phyloP scores from a whole-genome alignment of 371 early-diverging fungal genomes.

The Apophysomyces elegans region DNA sequence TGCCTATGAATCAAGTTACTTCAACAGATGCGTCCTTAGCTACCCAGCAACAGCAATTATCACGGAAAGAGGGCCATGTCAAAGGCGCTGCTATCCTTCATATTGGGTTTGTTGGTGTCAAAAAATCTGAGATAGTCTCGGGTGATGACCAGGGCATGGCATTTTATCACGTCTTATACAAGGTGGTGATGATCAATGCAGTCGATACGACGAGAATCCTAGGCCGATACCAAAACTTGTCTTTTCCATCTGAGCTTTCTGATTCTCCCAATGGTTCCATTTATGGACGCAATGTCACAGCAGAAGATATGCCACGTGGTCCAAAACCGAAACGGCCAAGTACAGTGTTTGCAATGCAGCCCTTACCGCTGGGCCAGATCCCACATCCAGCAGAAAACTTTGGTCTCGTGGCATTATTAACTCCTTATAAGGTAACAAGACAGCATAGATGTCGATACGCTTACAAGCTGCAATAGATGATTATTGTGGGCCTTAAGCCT shows the following conservation, averaged over 20 bases:
- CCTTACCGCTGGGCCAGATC: constrained; percentile 66
- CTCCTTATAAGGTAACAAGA: constrained; percentile 68
- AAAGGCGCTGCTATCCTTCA: constrained; percentile 72
- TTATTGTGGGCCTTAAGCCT: constrained; percentile 77
- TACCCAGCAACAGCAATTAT: constrained; percentile 38
- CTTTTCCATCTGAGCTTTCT: constrained; percentile 33
- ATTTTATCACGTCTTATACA: constrained; percentile 73
- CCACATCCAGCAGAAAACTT: constrained; percentile 69
- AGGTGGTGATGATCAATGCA: constrained; percentile 71
- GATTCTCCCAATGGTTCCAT: constrained; percentile 14
- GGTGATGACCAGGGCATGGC: constrained; percentile 79
- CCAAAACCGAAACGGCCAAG: constrained; percentile 46
- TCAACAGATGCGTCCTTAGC: constrained; percentile 20
- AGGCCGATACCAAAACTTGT: constrained; percentile 65
- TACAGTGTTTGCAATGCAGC: constrained; percentile 74
- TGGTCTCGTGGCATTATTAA: constrained; percentile 74
- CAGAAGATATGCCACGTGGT: constrained; percentile 3
- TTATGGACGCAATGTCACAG: constrained; percentile 8
- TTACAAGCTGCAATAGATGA: constrained; percentile 48
- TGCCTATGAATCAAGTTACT: constrained; percentile 34
- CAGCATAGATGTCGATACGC: not conserved
- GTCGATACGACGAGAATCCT: constrained; percentile 70
- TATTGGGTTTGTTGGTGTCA: constrained; percentile 71
- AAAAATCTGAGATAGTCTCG: constrained; percentile 69
- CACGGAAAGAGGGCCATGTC: constrained; percentile 70